Conservation (phyloP, 805 yeast genomes). For the Cyberlindnera xishuangbannaensis region DNA sequence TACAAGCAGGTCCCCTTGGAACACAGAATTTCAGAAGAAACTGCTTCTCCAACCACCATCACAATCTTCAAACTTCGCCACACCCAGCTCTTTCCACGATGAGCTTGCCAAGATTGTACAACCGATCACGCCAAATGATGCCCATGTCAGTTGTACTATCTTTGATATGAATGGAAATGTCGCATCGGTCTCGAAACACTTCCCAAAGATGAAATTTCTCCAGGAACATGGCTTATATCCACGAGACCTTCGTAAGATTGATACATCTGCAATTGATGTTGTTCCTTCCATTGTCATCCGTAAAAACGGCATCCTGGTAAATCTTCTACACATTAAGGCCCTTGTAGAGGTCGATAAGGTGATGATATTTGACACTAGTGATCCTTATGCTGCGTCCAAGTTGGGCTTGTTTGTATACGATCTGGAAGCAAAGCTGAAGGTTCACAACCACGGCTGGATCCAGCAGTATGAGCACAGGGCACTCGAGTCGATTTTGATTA, state of each 20-base stretch:
- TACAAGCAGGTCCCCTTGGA: no score
- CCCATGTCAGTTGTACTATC: slow-evolving; percentile 68
- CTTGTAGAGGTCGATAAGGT: slow-evolving; percentile 76
- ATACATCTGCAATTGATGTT: slow-evolving; percentile 65
- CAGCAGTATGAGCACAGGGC: slow-evolving; percentile 77
- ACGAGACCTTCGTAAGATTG: slow-evolving; percentile 81
- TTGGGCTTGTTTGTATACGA: slow-evolving; percentile 81
- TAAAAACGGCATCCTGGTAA: slow-evolving; percentile 69
- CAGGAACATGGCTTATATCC: slow-evolving; percentile 74
- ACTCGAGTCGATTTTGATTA: slow-evolving; percentile 73
- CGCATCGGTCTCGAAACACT: slow-evolving; percentile 69
- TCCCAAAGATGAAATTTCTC: slow-evolving; percentile 71
- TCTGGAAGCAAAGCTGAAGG: slow-evolving; percentile 63
- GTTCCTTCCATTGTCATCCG: slow-evolving; percentile 87
- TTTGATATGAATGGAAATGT: slow-evolving; percentile 73
- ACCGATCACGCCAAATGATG: slow-evolving; percentile 38
- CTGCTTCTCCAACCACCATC: no score
- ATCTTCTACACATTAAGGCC: slow-evolving; percentile 84
- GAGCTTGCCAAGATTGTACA: slow-evolving; percentile 22
- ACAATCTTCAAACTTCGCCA: no score
- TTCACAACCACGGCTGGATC: slow-evolving; percentile 28
- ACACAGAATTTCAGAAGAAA: no score
- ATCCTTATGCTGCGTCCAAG: slow-evolving; percentile 53
- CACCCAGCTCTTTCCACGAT: no score
- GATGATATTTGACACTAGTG: slow-evolving; percentile 67